Base-by-base conservation (phyloP, 768 basidiomycete genomes). In the Strobilomyces confusus region DNA sequence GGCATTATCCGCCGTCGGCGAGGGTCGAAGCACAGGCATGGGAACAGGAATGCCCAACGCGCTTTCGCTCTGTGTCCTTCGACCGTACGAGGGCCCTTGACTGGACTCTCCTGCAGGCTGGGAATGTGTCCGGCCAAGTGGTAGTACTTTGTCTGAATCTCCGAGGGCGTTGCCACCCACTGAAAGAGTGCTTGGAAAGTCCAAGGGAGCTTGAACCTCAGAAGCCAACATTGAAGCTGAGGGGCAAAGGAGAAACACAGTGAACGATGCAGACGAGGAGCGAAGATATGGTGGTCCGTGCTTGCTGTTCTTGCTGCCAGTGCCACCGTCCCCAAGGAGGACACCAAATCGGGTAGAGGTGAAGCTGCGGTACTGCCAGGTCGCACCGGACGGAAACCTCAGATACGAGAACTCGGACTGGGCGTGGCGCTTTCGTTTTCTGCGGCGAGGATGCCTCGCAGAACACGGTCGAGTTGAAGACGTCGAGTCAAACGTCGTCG, bases 1-100 rank as follows among this genome's bases (percentile, higher is more conserved):
- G n/a, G n/a, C n/a, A n/a, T n/a, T n/a, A n/a, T n/a, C n/a, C n/a
- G 60, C 58, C 22, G n/a, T 48, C 20, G 29, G 45, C 2, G 45
- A 36, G 5, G 58, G 20, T 44, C 48, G 52, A 48, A 48, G 58
- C 23, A 49, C 36, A 37, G 58, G 49, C 48, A 64, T 40, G 30
- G 63, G 38, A 23, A 48, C 34, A 14, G 56, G 56, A 15, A 48
- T 7, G 20, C 22, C 42, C 36, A 65, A 38, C 14, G 61, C 29
- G 38, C 49, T 26, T 47, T 65, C 69, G 49, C 65, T 67, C 51
- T 70, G 67, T 52, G 61, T 58, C 46, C 56, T 56, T 46, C 63
- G 59, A 42, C 51, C 53, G 52, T 52, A 63, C 15, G 57, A 60
- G 52, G 56, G 52, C 38, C 57, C 58, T 49, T 65, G 63, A 52